Percentiles rank a stretch among this genome's conserved stretches.
phyloP scores from a whole-genome alignment of 345 rosid species.

The Sonneratia caseolaris region DNA sequence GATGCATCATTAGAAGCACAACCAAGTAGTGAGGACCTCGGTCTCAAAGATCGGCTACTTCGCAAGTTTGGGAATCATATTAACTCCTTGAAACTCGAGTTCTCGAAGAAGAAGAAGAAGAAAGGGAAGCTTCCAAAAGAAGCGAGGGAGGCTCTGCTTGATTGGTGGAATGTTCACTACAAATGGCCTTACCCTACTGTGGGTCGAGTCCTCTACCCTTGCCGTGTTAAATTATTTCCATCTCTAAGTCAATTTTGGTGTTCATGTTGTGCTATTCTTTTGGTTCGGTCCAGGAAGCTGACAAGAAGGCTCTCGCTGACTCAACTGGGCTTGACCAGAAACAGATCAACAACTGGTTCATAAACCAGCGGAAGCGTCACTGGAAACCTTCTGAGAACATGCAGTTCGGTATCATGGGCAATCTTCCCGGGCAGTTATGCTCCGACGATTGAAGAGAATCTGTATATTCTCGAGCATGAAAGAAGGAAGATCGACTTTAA shows the following conservation, averaged over 20 bases:
- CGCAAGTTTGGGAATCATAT: conserved; percentile 16
- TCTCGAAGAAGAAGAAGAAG: conserved; percentile 23
- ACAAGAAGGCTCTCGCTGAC: conserved; percentile 19
- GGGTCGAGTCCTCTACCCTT: neutral
- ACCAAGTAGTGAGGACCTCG: conserved; percentile 1
- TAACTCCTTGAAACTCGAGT: conserved; percentile 14
- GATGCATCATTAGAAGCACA: conserved; percentile 10
- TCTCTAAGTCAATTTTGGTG: neutral
- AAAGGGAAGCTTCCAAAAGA: conserved; percentile 22
- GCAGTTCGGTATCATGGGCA: conserved; percentile 18
- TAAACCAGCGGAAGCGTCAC: conserved; percentile 27
- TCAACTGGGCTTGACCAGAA: conserved; percentile 25
- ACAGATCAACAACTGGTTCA: conserved; percentile 30
- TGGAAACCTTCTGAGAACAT: conserved; percentile 29
- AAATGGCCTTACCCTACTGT: conserved; percentile 24
- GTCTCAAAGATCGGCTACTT: conserved; percentile 15
- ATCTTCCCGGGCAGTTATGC: conserved; percentile 7
- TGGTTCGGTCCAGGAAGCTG: conserved; percentile 15
- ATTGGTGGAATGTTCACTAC: conserved; percentile 18
- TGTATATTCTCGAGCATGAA: neutral
- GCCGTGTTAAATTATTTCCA: neutral
- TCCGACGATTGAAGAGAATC: conserved; percentile 10
- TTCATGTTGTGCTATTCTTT: neutral
- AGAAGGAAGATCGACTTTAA: neutral
- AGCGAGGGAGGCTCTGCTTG: conserved; percentile 18